Evolutionary conservation across 179 eudicot species (phyloP), one percentile per base, ranked within the genome.

Genomic region (Pouteria campechiana): DNA sequence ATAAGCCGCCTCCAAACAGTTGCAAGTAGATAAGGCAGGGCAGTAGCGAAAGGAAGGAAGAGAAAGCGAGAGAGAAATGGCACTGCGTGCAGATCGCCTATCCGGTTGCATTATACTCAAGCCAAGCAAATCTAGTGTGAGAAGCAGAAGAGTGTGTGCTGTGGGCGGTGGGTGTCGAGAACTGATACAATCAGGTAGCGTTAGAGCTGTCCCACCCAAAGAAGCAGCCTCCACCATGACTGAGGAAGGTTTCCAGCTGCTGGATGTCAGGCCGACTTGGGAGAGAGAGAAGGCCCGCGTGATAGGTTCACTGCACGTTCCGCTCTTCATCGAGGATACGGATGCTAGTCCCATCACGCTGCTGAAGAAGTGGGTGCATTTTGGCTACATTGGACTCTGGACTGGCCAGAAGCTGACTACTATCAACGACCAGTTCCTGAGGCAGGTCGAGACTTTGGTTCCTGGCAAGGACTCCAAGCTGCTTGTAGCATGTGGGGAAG

Each of bases 351-450:
- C 61, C 7, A 2, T 90, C 9, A 86, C 95, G 0, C 61, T 86
- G 9, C 44, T 86, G 36, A 90, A 86, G 76, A 90, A 81, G 46
- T 86, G 90, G 98, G 94, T 90, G 12, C 98, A 90, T 45, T 70
- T 90, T 25, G 98, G 98, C 30, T 90, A 90, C 69, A 86, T 90
- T 73, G 98, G 98, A 6, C 27, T 64, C 5, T 90, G 95, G 95
- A 90, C 98, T 4, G 94, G 98, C 15, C 95, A 90, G 54, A 10
- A 58, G 22, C 82, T 86, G 30, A 90, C 95, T 2, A 76, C 83
- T 58, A 74, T 90, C 1, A 86, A 90, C 52, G 39, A 72, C 11
- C 65, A 65, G 32, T 90, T 90, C 73, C 48, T 82, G n/a, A 13
- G 50, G 6, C 75, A 76, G 44, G 84, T 76, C 34, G 75, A 57